phyloP scores from a whole-genome alignment of 2,329 filamentous ascomycete species.

The Cylindrodendrum hubeiense region DNA sequence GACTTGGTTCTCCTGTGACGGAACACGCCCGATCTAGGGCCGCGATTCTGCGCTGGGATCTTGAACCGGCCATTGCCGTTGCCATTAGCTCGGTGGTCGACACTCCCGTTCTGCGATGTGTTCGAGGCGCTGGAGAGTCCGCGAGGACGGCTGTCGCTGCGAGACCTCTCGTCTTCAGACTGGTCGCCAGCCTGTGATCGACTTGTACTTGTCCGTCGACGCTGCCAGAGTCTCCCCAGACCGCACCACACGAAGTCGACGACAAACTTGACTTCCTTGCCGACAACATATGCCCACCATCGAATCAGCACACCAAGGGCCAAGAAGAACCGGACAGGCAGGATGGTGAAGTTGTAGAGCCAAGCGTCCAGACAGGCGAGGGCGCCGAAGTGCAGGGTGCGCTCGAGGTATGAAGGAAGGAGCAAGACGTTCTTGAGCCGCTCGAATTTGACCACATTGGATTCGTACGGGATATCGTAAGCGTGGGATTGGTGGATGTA shows the following conservation, averaged over 20 bases:
- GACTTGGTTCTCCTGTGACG: conserved; percentile 84
- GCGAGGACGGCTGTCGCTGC: conserved; percentile 53
- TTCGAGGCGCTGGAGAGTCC: conserved; percentile 38
- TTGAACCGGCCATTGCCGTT: conserved; percentile 31
- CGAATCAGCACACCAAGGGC: conserved; percentile 80
- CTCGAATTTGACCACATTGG: conserved; percentile 91
- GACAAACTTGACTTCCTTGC: conserved; percentile 79
- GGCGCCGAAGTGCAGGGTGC: conserved; percentile 87
- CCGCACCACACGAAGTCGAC: conserved; percentile 84
- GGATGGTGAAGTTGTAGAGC: conserved; percentile 96
- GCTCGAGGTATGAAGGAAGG: conserved; percentile 84
- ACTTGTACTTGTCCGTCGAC: conserved; percentile 57
- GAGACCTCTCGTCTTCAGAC: conserved; percentile 54
- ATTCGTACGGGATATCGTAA: conserved; percentile 83
- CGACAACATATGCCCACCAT: conserved; percentile 82
- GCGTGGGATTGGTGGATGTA: conserved; percentile 72
- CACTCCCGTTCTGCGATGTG: conserved; percentile 15
- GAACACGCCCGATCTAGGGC: conserved; percentile 51
- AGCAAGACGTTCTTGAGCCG: conserved; percentile 89
- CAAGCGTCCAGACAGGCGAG: conserved; percentile 94
- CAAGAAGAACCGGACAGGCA: conserved; percentile 88
- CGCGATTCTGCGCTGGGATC: conserved; percentile 29
- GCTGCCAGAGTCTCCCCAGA: conserved; percentile 80
- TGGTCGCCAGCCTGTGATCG: conserved; percentile 52
- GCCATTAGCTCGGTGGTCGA: conserved; percentile 24